Evolutionary conservation across 148 eudicot species (phyloP).

Genomic region (Suaeda aralocaspica): DNA sequence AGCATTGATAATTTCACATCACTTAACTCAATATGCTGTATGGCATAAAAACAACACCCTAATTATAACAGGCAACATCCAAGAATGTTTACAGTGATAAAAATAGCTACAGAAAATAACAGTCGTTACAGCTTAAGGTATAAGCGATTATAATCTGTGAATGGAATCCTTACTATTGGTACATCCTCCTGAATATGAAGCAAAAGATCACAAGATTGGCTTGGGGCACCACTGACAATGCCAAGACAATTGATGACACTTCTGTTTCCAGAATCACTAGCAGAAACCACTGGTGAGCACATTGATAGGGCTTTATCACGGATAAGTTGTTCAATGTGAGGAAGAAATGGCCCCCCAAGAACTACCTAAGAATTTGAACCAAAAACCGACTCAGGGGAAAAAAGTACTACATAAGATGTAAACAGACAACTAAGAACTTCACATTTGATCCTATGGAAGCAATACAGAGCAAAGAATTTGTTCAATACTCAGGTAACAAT

Average conservation of each 20-base stretch:
- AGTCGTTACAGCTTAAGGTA: background rate
- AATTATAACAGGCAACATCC: background rate
- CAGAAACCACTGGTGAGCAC: constrained; percentile 67
- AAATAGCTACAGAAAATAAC: background rate
- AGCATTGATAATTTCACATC: constrained; percentile 67
- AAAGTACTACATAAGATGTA: background rate
- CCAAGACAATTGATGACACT: constrained; percentile 45
- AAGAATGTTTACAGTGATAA: background rate
- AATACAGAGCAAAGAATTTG: background rate
- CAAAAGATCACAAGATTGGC: constrained; percentile 66
- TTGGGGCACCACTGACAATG: constrained; percentile 40
- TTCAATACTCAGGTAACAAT: background rate
- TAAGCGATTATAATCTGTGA: background rate
- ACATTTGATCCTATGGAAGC: background rate
- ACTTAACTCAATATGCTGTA: constrained; percentile 51
- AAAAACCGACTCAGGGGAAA: constrained; percentile 19
- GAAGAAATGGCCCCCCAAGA: constrained; percentile 91
- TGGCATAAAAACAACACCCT: background rate
- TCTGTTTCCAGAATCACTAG: constrained; percentile 65
- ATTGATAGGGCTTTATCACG: constrained; percentile 69
- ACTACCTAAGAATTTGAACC: constrained; percentile 50
- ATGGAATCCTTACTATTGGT: constrained; percentile 43
- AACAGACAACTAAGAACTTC: background rate
- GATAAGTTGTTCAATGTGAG: constrained; percentile 73
- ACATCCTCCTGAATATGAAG: constrained; percentile 58